These are phyloP conservation scores for Colletotrichum gigasporum DNA, from an alignment of 2,329 filamentous ascomycete species.

Conservation along the genomic window DNA sequence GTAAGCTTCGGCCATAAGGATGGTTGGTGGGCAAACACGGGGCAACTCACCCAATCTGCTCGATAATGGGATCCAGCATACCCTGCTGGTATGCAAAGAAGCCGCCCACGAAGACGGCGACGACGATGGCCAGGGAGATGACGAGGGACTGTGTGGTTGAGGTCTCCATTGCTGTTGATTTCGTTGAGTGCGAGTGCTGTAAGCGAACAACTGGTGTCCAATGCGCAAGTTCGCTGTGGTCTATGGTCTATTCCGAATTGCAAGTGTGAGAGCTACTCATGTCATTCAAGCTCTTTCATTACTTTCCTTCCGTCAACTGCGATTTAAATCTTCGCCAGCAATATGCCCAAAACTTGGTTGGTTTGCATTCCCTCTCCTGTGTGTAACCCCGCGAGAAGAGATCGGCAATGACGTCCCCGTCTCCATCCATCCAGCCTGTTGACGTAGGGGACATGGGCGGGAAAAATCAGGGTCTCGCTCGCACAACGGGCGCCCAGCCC, in stretches of 20 bases:
- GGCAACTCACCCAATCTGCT: conserved; percentile 40
- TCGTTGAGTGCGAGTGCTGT: not conserved
- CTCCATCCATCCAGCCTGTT: not conserved
- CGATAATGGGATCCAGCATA: conserved; percentile 47
- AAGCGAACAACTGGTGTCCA: not conserved
- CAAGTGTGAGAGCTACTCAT: not conserved
- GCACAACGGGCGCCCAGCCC: too few species aligned
- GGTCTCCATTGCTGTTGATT: conserved; percentile 22
- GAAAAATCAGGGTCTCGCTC: conserved; percentile 27
- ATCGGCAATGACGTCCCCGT: conserved; percentile 28
- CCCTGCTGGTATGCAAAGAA: conserved; percentile 49
- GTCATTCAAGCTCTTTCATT: not conserved
- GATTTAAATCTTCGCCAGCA: conserved; percentile 10
- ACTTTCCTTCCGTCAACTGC: not conserved
- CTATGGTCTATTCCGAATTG: not conserved
- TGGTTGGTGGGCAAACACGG: not conserved
- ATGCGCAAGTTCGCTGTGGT: not conserved
- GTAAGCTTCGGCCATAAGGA: not conserved
- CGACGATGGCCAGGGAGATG: conserved; percentile 38
- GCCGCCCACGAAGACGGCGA: conserved; percentile 40
- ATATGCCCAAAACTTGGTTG: conserved; percentile 13
- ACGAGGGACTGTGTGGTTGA: conserved; percentile 33
- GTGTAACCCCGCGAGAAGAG: conserved; percentile 1
- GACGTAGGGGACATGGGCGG: conserved; percentile 4
- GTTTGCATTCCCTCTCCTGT: not conserved